Conservation (phyloP, 2,329 filamentous ascomycete genomes). For the Colletotrichum melonis region DNA sequence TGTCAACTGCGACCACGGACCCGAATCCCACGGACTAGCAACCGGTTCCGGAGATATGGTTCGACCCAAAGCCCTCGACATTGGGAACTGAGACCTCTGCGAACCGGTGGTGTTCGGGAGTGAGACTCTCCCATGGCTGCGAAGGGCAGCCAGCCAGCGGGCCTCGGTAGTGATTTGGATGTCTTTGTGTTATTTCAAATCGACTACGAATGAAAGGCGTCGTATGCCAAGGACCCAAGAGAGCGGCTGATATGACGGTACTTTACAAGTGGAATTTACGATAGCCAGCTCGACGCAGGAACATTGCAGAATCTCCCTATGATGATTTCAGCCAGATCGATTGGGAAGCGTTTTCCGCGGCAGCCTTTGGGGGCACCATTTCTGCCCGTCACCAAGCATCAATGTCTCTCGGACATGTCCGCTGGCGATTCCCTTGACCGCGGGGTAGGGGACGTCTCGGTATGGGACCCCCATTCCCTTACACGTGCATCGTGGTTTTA, state of each 20-base stretch:
- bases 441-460: neutral
- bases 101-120: neutral
- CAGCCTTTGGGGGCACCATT: neutral
- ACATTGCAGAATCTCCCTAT: neutral
- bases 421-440: neutral
- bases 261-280: neutral
- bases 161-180: neutral
- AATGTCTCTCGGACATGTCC: slow-evolving; percentile 23
- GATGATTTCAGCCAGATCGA: no score
- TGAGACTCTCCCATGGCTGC: neutral
- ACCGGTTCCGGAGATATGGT: slow-evolving; percentile 18
- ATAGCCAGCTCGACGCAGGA: neutral
- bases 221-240: neutral
- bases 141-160: neutral
- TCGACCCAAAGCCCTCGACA: neutral
- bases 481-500: neutral
- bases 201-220: neutral
- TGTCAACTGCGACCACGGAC: neutral
- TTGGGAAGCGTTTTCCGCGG: neutral
- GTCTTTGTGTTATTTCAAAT: neutral
- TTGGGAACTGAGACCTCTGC: neutral
- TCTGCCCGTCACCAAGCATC: neutral
- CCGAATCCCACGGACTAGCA: neutral
- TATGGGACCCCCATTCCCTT: neutral
- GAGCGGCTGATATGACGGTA: neutral